Percentiles rank a stretch among this genome's conserved stretches.
These are phyloP conservation scores for Fusarium siculi DNA, from an alignment of 2,329 filamentous ascomycete species.

Conservation along the genomic window DNA sequence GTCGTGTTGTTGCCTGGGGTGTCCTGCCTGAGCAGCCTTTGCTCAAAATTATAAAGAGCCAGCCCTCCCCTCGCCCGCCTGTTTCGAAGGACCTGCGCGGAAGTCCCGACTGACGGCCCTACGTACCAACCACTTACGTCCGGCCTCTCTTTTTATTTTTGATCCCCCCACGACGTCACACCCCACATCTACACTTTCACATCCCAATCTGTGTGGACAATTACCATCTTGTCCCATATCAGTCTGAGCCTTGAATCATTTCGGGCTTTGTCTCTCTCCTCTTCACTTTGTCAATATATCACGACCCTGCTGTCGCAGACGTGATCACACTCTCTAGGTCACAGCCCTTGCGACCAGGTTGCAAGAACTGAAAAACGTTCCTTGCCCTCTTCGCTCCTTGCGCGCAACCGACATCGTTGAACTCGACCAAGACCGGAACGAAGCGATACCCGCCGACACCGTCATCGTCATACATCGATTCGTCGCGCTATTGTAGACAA, in stretches of 20 bases:
- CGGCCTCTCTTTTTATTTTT: slow-evolving; percentile 54
- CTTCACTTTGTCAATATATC: slow-evolving; percentile 28
- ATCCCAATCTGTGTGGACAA: slow-evolving; percentile 27
- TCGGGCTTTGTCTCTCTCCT: slow-evolving; percentile 24
- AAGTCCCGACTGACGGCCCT: slow-evolving; percentile 67
- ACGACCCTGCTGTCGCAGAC: slow-evolving; percentile 26
- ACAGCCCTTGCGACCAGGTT: slow-evolving; percentile 44
- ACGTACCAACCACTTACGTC: slow-evolving; percentile 61
- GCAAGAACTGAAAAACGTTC: slow-evolving; percentile 58
- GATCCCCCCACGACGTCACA: slow-evolving; percentile 47
- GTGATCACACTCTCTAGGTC: slow-evolving; percentile 40
- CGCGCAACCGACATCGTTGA: slow-evolving; percentile 51
- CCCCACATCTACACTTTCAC: slow-evolving; percentile 43
- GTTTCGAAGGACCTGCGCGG: slow-evolving; percentile 62
- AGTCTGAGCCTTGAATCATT: slow-evolving; percentile 19
- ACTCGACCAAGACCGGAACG: slow-evolving; percentile 48
- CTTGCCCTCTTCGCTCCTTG: slow-evolving; percentile 47
- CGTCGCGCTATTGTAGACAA: slow-evolving; percentile 52
- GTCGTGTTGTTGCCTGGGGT: slow-evolving; percentile 57
- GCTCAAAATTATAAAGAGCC: slow-evolving; percentile 67
- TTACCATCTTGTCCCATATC: slow-evolving; percentile 33
- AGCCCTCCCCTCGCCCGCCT: slow-evolving; percentile 63
- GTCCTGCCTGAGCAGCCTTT: slow-evolving; percentile 50
- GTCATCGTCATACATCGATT: slow-evolving; percentile 48
- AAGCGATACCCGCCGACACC: slow-evolving; percentile 48